Evolutionary conservation across 768 basidiomycete genomes (phyloP), one percentile per base, ranked within the genome.

Genomic region (Rubroboletus pulcherrimus): DNA sequence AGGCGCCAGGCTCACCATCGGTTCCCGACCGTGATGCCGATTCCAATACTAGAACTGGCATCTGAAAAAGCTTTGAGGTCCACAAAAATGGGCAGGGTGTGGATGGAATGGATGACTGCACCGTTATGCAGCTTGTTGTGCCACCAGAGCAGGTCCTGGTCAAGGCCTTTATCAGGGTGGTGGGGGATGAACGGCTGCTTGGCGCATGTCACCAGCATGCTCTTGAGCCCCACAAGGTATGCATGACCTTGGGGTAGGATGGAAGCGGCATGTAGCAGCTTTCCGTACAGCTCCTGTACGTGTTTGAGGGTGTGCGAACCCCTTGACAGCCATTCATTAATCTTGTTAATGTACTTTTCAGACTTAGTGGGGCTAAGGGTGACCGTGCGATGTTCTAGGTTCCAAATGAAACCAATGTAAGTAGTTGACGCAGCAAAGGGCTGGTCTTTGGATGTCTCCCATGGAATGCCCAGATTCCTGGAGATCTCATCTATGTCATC

Each of bases 101-200:
- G 4, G 2, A 49, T 38, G 1, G n/a, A 17, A 11, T 12, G 3
- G 19, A 10, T 19, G 3, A n/a, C 4, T 1, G 8, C 19, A 0
- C n/a, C 5, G 0, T 9, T 10, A 4, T 0, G 1, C 4, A 15
- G 5, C 1, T 5, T 30, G 5, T n/a, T 5, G 1, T 5, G 9
- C 38, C 49, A 49, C 38, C 49, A 49, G 9, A 2, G 0, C 3
- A 49, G 49, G 10, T 49, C 49, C 2, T 38, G 1, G 6, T 9
- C 1, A 2, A 49, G 15, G 0, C 14, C 7, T 49, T 49, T 30
- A 4, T 30, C 10, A 0, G 29, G n/a, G 37, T 5, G 10, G n/a
- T 39, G 29, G 6, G 49, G 38, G 6, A 39, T n/a, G 17, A 49
- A 49, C 0, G n/a, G 49, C 4, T 19, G n/a, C 8, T 30, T 26